Percentiles rank a stretch among this genome's conserved stretches.
phyloP scores from a whole-genome alignment of 2,329 filamentous ascomycete species.

The Blastomyces gilchristii region DNA sequence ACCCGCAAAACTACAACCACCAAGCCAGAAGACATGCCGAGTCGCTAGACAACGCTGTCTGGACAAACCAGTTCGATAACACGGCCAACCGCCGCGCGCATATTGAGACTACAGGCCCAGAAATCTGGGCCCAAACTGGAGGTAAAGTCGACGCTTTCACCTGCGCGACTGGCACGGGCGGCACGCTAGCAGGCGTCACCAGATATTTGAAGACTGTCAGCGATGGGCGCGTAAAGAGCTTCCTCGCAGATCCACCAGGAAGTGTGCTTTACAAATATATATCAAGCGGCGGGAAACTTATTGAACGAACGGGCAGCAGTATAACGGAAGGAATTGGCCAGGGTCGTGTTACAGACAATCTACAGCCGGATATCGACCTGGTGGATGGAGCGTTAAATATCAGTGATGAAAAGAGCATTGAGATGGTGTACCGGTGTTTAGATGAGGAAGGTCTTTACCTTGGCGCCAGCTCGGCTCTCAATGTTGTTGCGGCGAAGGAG shows the following conservation, averaged over 20 bases:
- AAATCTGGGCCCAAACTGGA: slow-evolving; percentile 88
- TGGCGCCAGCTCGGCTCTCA: slow-evolving; percentile 84
- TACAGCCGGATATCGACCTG: slow-evolving; percentile 71
- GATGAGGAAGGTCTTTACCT: slow-evolving; percentile 95
- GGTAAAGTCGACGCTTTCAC: slow-evolving; percentile 89
- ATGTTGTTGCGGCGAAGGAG: slow-evolving; percentile 91
- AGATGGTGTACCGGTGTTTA: slow-evolving; percentile 93
- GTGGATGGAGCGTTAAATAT: slow-evolving; percentile 79
- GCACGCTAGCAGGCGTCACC: slow-evolving; percentile 81
- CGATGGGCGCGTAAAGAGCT: slow-evolving; percentile 68
- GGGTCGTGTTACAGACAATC: slow-evolving; percentile 90
- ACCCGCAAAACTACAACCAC: slow-evolving; percentile 96
- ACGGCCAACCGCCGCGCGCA: slow-evolving; percentile 86
- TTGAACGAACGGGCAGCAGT: slow-evolving; percentile 70
- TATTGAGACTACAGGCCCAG: slow-evolving; percentile 91
- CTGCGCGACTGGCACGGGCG: slow-evolving; percentile 85
- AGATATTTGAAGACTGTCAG: slow-evolving; percentile 78
- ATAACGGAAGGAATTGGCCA: slow-evolving; percentile 98
- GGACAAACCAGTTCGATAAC: slow-evolving; percentile 99
- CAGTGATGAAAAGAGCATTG: slow-evolving; percentile 85
- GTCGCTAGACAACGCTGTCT: slow-evolving; percentile 73
- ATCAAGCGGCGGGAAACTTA: slow-evolving; percentile 67
- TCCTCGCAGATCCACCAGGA: slow-evolving; percentile 87
- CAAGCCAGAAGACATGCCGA: slow-evolving; percentile 88
- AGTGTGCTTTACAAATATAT: slow-evolving; percentile 91